A percentile compares a stretch with the other conserved stretches of the same genome.
Conservation (phyloP, 1,139 yeast genomes). For the Hemisphaericaspora subhashii region DNA sequence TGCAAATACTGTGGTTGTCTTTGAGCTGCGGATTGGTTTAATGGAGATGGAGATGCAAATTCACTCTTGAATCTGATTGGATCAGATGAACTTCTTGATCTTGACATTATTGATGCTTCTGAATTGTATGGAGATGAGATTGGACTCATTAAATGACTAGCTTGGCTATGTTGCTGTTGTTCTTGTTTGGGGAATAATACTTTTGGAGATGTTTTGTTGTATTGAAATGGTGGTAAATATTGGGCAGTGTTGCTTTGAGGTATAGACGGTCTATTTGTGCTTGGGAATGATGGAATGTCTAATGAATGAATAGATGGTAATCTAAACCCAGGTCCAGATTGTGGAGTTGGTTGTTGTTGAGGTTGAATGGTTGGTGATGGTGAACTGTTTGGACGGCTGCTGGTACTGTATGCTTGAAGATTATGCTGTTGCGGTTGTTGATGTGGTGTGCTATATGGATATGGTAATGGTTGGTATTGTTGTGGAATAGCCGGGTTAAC, state of each 20-base stretch:
- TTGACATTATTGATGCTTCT: constrained; percentile 2
- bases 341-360: constrained; percentile 6
- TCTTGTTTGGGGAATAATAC: constrained; percentile 12
- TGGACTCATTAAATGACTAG: constrained; percentile 10
- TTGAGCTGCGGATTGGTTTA: background rate
- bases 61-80: constrained; percentile 6
- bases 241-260: constrained; percentile 1
- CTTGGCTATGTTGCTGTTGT: background rate
- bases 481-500: background rate
- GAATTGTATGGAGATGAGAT: constrained; percentile 13
- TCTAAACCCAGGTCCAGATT: constrained; percentile 8
- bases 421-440: constrained; percentile 5
- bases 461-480: background rate
- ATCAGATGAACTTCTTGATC: constrained; percentile 14
- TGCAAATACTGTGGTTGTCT: constrained; percentile 3
- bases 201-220: constrained; percentile 10
- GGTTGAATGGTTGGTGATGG: constrained; percentile 5
- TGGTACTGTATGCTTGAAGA: constrained; percentile 1
- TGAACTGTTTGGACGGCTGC: constrained; percentile 1
- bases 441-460: background rate
- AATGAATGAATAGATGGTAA: constrained; percentile 20
- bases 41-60: constrained; percentile 5
- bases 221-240: constrained; percentile 7
- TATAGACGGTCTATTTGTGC: constrained; percentile 4
- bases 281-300: constrained; percentile 16